These are phyloP conservation scores for Silene noctiflora DNA, from an alignment of 179 eudicot species.

Conservation along the genomic window DNA sequence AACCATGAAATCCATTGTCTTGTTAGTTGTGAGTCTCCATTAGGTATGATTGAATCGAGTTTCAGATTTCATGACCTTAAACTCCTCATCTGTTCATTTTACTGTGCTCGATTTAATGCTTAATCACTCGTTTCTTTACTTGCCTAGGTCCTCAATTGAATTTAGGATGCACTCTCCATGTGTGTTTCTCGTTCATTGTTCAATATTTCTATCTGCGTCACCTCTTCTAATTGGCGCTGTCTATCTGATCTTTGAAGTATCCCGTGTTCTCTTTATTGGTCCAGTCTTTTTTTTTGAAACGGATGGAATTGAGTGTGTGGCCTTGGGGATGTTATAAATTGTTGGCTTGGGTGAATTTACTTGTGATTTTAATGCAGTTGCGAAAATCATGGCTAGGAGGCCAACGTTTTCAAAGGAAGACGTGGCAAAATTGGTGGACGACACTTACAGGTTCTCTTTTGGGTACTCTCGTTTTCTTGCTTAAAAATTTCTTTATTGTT, in stretches of 20 bases:
- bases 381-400: constrained; percentile 73
- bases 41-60: too few relatives aligned
- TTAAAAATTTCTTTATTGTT: background rate
- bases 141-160: background rate
- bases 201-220: background rate
- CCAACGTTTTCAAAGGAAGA: constrained; percentile 67
- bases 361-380: constrained; percentile 39
- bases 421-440: constrained; percentile 78
- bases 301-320: background rate
- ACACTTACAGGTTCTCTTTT: constrained; percentile 66
- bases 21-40: too few relatives aligned
- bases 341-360: background rate
- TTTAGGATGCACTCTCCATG: background rate
- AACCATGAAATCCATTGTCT: too few relatives aligned
- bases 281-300: background rate
- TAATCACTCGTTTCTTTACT: background rate
- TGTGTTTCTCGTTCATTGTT: background rate
- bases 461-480: background rate
- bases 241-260: background rate
- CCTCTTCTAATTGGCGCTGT: background rate
- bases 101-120: too few relatives aligned
- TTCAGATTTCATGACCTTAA: too few relatives aligned
- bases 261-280: background rate
- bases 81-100: too few relatives aligned
- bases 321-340: background rate